Base-by-base conservation (phyloP, 306 rosid species). In the Fragaria nilgerrensis region DNA sequence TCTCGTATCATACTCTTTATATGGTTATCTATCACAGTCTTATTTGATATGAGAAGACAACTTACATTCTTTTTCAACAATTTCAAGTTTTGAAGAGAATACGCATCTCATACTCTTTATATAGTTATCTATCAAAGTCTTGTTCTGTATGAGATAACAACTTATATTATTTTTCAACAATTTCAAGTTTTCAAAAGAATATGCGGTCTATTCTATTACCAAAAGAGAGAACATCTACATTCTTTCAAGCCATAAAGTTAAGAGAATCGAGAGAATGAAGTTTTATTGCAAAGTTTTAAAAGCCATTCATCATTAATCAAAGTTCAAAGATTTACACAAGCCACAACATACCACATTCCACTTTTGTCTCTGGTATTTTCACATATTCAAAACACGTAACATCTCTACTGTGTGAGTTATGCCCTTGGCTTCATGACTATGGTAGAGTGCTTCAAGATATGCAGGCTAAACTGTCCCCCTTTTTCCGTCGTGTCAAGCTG, bases 391-490 rank as follows among this genome's bases (percentile, higher is more conserved):
- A 75, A 47, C 17, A 27, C 45, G 43, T 16, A 61, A 44, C 52
- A 29, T 17, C 15, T 1, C 13, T 48, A 13, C 52, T 48, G 19
- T 48, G 5, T 16, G 55, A 49, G n/a, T 45, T 69, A 77, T 10
- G 84, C 77, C 43, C 81, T 87, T 16, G 96, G 96, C 86, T 92
- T 94, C 39, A 89, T 85, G 6, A 94, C 93, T 82, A 94, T 84
- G 63, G 91, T 94, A 74, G 97, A 94, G 41, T 91, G 98, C 75
- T 90, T 92, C 75, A 92, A 82, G 29, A 94, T 94, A 73, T 94
- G 98, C 85, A 94, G 69, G 78, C 98, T 94, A 70, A 94, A 94
- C 10, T 94, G 98, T 1, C 98, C 97, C 52, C 96, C 97, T 76
- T 94, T 94, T 87, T 91, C 97, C 0, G 94, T 15, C 1, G 93